These are phyloP conservation scores for Balamuthia mandrillaris DNA, from an alignment of 208 protist genomes.

Conservation along the genomic window DNA sequence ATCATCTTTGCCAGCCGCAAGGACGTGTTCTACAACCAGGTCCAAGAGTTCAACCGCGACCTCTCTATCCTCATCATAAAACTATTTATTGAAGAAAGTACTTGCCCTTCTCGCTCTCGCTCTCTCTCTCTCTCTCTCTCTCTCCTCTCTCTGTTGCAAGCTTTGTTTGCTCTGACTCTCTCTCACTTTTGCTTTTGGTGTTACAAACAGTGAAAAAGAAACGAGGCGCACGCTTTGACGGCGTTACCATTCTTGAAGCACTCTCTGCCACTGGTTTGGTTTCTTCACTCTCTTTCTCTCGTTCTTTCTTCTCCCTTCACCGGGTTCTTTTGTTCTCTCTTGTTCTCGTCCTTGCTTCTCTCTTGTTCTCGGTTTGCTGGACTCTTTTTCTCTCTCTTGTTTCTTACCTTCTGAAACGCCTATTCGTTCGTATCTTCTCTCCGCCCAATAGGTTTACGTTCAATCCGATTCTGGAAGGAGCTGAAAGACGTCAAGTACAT, in stretches of 20 bases:
- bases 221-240: constrained; percentile 36
- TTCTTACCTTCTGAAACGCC: not conserved
- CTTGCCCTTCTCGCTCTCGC: not conserved
- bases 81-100: constrained; percentile 72
- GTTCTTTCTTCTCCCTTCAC: too few species aligned
- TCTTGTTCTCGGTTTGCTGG: too few species aligned
- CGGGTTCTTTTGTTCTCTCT: too few species aligned
- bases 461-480: constrained; percentile 96
- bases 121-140: not conserved
- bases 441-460: constrained; percentile 74
- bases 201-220: not conserved
- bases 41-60: constrained; percentile 96
- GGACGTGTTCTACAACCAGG: constrained; percentile 87
- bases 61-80: constrained; percentile 89
- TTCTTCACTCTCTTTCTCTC: not conserved
- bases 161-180: not conserved
- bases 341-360: too few species aligned
- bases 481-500: constrained; percentile 89
- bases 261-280: constrained; percentile 90
- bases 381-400: not conserved
- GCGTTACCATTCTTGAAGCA: constrained; percentile 93
- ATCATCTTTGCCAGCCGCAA: constrained; percentile 35
- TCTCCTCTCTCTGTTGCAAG: not conserved
- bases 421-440: not conserved
- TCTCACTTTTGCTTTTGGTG: not conserved